Conservation (phyloP, 2,329 filamentous ascomycete species). For the Penicillium polonicum region DNA sequence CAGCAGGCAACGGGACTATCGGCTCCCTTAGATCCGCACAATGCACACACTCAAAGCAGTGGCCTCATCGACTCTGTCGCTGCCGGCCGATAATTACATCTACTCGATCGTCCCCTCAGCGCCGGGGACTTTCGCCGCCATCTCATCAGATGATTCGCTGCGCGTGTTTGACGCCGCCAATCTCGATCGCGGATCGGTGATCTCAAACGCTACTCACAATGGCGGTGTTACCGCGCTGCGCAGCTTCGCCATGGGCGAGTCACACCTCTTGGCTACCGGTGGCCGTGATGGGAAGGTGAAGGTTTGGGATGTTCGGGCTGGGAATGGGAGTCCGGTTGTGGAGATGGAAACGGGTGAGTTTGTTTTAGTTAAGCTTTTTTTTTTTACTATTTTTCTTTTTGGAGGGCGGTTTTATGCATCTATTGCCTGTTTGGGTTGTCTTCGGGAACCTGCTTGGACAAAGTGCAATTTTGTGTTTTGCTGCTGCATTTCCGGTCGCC, state of each 20-base stretch:
- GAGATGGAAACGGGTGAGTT: slow-evolving; percentile 39
- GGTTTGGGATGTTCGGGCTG: slow-evolving; percentile 42
- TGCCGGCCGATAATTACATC: slow-evolving; percentile 45
- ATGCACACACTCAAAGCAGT: slow-evolving; percentile 38
- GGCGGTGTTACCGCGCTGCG: slow-evolving; percentile 42
- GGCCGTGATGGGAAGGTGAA: slow-evolving; percentile 45
- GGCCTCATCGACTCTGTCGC: slow-evolving; percentile 39
- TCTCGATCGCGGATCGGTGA: slow-evolving; percentile 27
- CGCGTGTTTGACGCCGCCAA: slow-evolving; percentile 41
- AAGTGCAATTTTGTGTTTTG: not conserved
- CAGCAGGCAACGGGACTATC: not conserved
- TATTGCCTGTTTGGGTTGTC: slow-evolving; percentile 4
- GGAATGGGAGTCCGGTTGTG: slow-evolving; percentile 28
- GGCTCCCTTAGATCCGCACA: not conserved
- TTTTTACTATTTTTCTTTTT: not conserved
- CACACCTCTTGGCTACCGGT: slow-evolving; percentile 35
- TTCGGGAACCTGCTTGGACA: slow-evolving; percentile 5
- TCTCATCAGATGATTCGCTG: slow-evolving; percentile 48
- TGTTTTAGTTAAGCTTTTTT: slow-evolving; percentile 5
- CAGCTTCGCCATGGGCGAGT: slow-evolving; percentile 27
- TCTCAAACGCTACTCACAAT: slow-evolving; percentile 26
- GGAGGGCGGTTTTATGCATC: not conserved
- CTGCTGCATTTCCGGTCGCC: slow-evolving; percentile 7
- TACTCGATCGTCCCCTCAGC: slow-evolving; percentile 39
- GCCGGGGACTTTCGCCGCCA: slow-evolving; percentile 39